phyloP scores from a whole-genome alignment of 1,139 yeast species.

The Yamadazyma sp. region DNA sequence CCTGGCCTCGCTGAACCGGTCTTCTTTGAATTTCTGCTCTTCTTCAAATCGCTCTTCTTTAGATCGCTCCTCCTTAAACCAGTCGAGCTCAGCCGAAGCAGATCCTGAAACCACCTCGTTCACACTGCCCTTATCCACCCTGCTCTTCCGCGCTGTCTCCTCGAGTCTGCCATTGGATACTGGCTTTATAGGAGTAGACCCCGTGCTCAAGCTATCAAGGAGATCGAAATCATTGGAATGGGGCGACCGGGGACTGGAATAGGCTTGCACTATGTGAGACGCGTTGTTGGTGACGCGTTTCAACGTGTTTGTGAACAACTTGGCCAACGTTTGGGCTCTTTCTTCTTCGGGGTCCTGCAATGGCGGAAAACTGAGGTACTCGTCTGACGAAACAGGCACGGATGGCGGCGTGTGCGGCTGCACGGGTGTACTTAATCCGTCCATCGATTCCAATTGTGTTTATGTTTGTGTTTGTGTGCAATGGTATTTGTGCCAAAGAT shows the following conservation, averaged over 20 bases:
- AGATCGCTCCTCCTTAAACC: too few relatives aligned
- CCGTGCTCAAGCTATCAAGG: conserved; percentile 5
- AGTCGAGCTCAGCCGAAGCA: too few relatives aligned
- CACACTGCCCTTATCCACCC: too few relatives aligned
- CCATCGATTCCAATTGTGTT: too few relatives aligned
- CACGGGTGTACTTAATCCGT: neutral
- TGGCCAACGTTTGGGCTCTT: conserved; percentile 28
- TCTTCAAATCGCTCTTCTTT: too few relatives aligned
- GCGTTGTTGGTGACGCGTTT: conserved; percentile 49
- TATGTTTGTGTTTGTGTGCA: too few relatives aligned
- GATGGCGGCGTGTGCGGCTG: conserved; percentile 1
- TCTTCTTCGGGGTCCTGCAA: conserved; percentile 46
- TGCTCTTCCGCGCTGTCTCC: neutral
- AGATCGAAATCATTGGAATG: conserved; percentile 10
- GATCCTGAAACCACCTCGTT: too few relatives aligned
- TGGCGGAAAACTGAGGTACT: conserved; percentile 46
- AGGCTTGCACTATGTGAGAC: conserved; percentile 36
- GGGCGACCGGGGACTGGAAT: conserved; percentile 18
- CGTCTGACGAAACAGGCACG: conserved; percentile 15
- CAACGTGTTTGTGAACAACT: conserved; percentile 40
- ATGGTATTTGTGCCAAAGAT: too few relatives aligned
- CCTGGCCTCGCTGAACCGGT: too few relatives aligned
- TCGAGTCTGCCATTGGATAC: conserved; percentile 3
- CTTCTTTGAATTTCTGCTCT: too few relatives aligned
- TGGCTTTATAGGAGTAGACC: conserved; percentile 10